These are phyloP conservation scores for Pholiota molesta DNA, from an alignment of 768 basidiomycete species.

Conservation along the genomic window DNA sequence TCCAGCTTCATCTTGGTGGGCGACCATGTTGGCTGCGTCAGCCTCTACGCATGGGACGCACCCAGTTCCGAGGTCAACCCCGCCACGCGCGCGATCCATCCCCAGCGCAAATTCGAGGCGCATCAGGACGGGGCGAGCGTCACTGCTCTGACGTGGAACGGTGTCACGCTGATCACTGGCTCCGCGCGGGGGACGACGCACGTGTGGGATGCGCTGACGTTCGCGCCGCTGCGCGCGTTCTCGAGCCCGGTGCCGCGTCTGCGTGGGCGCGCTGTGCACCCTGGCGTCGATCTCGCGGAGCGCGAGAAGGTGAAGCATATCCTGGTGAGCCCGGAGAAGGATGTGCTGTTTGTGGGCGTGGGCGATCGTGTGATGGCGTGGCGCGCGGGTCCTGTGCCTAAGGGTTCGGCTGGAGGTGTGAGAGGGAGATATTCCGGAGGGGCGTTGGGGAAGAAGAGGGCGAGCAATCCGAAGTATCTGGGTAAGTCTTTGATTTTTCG, in stretches of 20 bases:
- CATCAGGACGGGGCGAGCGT: conserved; percentile 62
- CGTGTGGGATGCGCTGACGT: conserved; percentile 69
- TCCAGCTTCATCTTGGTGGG: conserved; percentile 62
- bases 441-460: conserved; percentile 35
- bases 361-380: conserved; percentile 70
- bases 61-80: conserved; percentile 1
- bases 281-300: conserved; percentile 23
- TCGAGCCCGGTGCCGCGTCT: conserved; percentile 45
- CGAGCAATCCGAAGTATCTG: conserved; percentile 43
- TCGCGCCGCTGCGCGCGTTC: conserved; percentile 60
- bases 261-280: conserved; percentile 24
- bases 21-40: conserved; percentile 65
- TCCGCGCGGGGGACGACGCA: conserved; percentile 60
- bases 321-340: conserved; percentile 50
- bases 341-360: conserved; percentile 60
- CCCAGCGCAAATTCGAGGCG: conserved; percentile 59
- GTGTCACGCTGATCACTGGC: conserved; percentile 64
- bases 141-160: conserved; percentile 65
- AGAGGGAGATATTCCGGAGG: conserved; percentile 31
- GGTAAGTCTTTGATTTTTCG: conserved; percentile 37
- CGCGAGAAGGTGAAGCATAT: conserved; percentile 58
- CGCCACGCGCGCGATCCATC: conserved; percentile 23
- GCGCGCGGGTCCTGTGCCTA: conserved; percentile 55
- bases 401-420: conserved; percentile 34
- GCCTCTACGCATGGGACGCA: conserved; percentile 57